These are phyloP conservation scores for Aspergillus texensis DNA, from an alignment of 2,329 filamentous ascomycete species.

Conservation along the genomic window DNA sequence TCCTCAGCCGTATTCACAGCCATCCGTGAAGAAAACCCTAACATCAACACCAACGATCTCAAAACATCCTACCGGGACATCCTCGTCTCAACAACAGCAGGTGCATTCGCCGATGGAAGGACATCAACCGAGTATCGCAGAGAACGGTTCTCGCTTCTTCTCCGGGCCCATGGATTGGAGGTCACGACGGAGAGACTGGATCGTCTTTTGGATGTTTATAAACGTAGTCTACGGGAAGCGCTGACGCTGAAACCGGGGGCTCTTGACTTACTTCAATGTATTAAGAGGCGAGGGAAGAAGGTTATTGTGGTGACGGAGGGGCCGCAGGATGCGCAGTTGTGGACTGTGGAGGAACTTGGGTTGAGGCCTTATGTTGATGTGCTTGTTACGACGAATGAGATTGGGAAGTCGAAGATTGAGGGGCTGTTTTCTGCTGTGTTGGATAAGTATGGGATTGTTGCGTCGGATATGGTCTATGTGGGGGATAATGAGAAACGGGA, in stretches of 20 bases:
- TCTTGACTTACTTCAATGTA: slow-evolving; percentile 33
- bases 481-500: slow-evolving; percentile 33
- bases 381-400: slow-evolving; percentile 37
- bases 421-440: slow-evolving; percentile 32
- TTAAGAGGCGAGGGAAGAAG: slow-evolving; percentile 43
- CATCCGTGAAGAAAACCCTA: slow-evolving; percentile 27
- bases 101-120: slow-evolving; percentile 50
- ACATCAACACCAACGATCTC: slow-evolving; percentile 6
- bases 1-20: slow-evolving; percentile 34
- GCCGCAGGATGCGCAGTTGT: slow-evolving; percentile 51
- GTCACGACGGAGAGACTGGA: slow-evolving; percentile 11
- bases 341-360: slow-evolving; percentile 42
- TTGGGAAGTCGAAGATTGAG: slow-evolving; percentile 35
- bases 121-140: slow-evolving; percentile 48
- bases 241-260: slow-evolving; percentile 44
- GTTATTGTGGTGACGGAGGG: slow-evolving; percentile 52
- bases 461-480: slow-evolving; percentile 28
- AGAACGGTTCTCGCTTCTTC: slow-evolving; percentile 41
- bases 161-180: slow-evolving; percentile 23
- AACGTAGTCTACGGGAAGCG: slow-evolving; percentile 13
- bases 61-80: slow-evolving; percentile 36
- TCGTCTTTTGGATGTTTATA: slow-evolving; percentile 18
- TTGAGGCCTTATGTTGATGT: slow-evolving; percentile 31
- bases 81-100: slow-evolving; percentile 37
- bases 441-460: slow-evolving; percentile 22